Evolutionary conservation across 2,329 filamentous ascomycete species (phyloP), one percentile per base, ranked within the genome.

Genomic region (Penicillium sp.): DNA sequence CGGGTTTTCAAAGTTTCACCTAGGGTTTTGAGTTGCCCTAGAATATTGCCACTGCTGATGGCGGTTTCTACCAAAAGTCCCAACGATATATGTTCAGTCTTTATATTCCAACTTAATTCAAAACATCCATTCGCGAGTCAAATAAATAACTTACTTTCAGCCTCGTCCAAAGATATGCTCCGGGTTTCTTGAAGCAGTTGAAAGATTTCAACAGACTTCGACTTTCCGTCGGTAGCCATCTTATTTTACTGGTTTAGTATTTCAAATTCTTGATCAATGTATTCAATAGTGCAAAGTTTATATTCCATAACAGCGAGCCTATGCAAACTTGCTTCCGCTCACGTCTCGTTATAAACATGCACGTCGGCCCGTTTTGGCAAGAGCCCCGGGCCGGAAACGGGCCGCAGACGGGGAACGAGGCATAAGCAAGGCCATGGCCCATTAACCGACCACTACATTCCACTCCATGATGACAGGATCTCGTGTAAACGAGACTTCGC

Each of bases 171-270:
- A 42, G 40, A 38, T 16, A 57, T 40, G 18, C 40, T 42, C 26
- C 55, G 43, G 6, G 55, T 33, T n/a, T 59, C 33, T 14, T 35
- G 24, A 18, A 51, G 50, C 12, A 59, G 47, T 11, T 18, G 20
- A 38, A 48, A 14, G 9, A 57, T 43, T 50, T 52, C 42, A 20
- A 4, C 8, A 30, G 24, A 38, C 14, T 51, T 40, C 26, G 48
- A 47, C 6, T 42, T 21, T 47, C 30, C 42, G 47, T 38, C 47
- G 33, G 35, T 8, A 14, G 12, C 16, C 49, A 52, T 52, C 5
- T 43, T 52, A 5, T 8, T 20, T 43, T 2, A 2, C 1, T 1
- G 5, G 18, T 26, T 21, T 9, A 14, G 6, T 40, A 4, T 18
- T 20, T 40, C 16, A 16, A 40, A 14, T 40, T 40, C n/a, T 7